phyloP scores from a whole-genome alignment of 495 filamentous ascomycete species.

The Aspergillus conjunctus region DNA sequence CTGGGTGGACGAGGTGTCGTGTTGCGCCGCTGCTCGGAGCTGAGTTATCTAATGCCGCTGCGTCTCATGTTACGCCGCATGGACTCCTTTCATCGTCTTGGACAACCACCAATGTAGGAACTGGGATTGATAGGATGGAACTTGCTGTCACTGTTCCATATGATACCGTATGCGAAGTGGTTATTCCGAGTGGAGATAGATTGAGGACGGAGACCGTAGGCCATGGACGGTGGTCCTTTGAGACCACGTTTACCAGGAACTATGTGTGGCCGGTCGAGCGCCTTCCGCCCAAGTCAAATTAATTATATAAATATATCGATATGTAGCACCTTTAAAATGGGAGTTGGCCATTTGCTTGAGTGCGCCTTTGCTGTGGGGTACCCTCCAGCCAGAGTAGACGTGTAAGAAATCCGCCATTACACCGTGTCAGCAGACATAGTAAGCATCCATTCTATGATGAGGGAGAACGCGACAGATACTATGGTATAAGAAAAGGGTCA shows the following conservation, averaged over 20 bases:
- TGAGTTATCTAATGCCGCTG: constrained; percentile 18
- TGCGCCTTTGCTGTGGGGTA: too few species aligned
- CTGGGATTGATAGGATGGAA: background rate
- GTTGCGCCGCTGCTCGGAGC: constrained; percentile 31
- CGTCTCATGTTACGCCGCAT: constrained; percentile 29
- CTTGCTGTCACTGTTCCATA: background rate
- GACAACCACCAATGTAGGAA: background rate
- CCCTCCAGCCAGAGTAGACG: too few species aligned
- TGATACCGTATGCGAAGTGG: background rate
- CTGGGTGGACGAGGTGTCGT: constrained; percentile 33
- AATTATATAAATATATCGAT: too few species aligned
- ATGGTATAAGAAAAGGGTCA: too few species aligned
- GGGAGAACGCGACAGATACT: too few species aligned
- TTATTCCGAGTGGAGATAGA: background rate
- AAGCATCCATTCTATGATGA: too few species aligned
- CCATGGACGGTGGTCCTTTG: background rate
- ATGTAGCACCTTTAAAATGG: too few species aligned
- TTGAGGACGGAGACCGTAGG: background rate
- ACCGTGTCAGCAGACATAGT: too few species aligned
- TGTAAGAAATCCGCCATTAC: too few species aligned
- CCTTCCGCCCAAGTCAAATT: too few species aligned
- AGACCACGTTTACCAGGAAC: background rate
- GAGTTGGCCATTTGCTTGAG: too few species aligned
- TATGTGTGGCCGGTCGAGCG: background rate
- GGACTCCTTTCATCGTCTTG: constrained; percentile 29